These are phyloP conservation scores for Tylopilus intermedius DNA, from an alignment of 768 basidiomycete species.

Conservation along the genomic window DNA sequence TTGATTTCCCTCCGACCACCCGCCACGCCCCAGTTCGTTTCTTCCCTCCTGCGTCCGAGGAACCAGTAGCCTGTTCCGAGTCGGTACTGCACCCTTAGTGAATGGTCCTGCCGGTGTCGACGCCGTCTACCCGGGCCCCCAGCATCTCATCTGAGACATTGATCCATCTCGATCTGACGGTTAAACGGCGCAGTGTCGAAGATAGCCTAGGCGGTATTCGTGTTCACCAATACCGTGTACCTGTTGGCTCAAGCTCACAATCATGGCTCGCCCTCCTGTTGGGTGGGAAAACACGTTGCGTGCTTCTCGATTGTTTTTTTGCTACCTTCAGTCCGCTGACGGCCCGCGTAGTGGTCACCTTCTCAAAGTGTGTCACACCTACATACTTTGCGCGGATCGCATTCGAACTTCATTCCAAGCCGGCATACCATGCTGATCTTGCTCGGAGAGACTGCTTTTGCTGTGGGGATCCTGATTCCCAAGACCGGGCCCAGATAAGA, in stretches of 20 bases:
- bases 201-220: neutral
- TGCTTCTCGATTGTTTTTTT: neutral
- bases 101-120: too few relatives aligned
- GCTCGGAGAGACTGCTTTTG: neutral
- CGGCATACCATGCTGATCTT: neutral
- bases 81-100: neutral
- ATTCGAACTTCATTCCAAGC: neutral
- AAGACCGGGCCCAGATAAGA: slow-evolving; percentile 17
- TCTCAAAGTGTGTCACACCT: neutral
- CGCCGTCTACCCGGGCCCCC: too few relatives aligned
- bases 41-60: neutral
- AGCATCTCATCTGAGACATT: too few relatives aligned
- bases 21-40: neutral
- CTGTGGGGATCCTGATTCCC: too few relatives aligned
- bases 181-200: neutral
- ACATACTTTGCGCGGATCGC: neutral
- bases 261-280: too few relatives aligned
- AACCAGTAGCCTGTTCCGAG: neutral
- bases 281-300: neutral
- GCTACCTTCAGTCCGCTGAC: neutral
- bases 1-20: neutral
- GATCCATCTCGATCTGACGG: neutral
- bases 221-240: too few relatives aligned
- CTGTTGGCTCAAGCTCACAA: too few relatives aligned
- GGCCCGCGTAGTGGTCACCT: neutral